phyloP scores from a whole-genome alignment of 2,329 filamentous ascomycete species.

The Madurella mycetomatis region DNA sequence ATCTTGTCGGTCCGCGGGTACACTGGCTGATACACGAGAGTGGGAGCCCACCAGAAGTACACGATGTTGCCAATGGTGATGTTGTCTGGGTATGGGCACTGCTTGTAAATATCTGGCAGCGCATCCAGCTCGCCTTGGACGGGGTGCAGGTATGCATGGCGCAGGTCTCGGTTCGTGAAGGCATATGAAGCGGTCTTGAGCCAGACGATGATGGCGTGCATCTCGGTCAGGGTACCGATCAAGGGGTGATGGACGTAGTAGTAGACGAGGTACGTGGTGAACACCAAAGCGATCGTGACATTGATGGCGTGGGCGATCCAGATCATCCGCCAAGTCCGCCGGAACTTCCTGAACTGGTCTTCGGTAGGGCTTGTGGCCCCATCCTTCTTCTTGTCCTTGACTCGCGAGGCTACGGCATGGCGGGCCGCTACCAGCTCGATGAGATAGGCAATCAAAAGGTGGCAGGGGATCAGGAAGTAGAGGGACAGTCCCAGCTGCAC shows the following conservation, averaged over 20 bases:
- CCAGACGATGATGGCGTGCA: slow-evolving; percentile 93
- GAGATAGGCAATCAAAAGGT: slow-evolving; percentile 83
- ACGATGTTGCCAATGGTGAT: slow-evolving; percentile 82
- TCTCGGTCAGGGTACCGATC: slow-evolving; percentile 83
- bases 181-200: slow-evolving; percentile 95
- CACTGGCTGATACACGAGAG: slow-evolving; percentile 91
- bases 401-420: slow-evolving; percentile 67
- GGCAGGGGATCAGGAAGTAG: slow-evolving; percentile 83
- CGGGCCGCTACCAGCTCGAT: slow-evolving; percentile 81
- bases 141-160: slow-evolving; percentile 83
- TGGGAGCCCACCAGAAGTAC: slow-evolving; percentile 98
- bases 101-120: slow-evolving; percentile 74
- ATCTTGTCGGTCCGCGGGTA: slow-evolving; percentile 82
- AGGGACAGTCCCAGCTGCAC: slow-evolving; percentile 69
- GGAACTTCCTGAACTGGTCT: slow-evolving; percentile 62
- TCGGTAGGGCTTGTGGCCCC: slow-evolving; percentile 53
- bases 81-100: slow-evolving; percentile 85
- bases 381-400: slow-evolving; percentile 45
- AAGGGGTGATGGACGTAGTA: slow-evolving; percentile 87
- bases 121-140: slow-evolving; percentile 59
- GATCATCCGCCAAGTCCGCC: slow-evolving; percentile 72
- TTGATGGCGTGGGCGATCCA: slow-evolving; percentile 80
- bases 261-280: slow-evolving; percentile 84
- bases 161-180: slow-evolving; percentile 91
- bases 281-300: slow-evolving; percentile 71